A percentile compares a stretch with the other conserved stretches of the same genome.
phyloP scores from a whole-genome alignment of 164 flowering plant genomes.

The Kingdonia uniflora region DNA sequence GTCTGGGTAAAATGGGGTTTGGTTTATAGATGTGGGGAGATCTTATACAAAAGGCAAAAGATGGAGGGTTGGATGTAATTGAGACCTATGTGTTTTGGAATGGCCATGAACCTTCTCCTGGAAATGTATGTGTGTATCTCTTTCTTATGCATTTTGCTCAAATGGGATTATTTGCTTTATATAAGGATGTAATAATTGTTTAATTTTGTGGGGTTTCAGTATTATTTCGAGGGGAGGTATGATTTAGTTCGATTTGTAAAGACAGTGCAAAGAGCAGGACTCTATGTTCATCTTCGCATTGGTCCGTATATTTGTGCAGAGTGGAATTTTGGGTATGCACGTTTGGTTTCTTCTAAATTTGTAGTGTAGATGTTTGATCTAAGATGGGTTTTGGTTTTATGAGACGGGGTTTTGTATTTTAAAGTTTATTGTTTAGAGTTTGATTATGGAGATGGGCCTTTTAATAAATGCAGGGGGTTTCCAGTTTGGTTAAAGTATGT shows the following conservation, averaged over 20 bases:
- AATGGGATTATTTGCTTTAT: no score
- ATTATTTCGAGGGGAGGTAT: slow-evolving; percentile 61
- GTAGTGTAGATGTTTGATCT: no score
- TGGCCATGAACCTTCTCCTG: slow-evolving; percentile 66
- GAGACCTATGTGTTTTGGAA: slow-evolving; percentile 85
- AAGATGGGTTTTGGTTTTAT: neutral
- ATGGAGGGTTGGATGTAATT: slow-evolving; percentile 73
- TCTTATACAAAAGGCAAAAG: slow-evolving; percentile 67
- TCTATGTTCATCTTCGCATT: slow-evolving; percentile 66
- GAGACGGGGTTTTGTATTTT: slow-evolving; percentile 1
- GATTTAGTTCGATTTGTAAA: slow-evolving; percentile 68
- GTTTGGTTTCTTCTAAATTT: neutral
- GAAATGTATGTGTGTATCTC: slow-evolving; percentile 30
- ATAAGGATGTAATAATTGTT: no score
- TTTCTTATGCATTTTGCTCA: neutral
- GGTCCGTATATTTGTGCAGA: slow-evolving; percentile 93
- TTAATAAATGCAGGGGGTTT: slow-evolving; percentile 52
- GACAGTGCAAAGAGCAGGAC: slow-evolving; percentile 55
- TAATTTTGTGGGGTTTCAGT: slow-evolving; percentile 23
- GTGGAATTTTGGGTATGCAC: slow-evolving; percentile 80
- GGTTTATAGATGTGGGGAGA: slow-evolving; percentile 78
- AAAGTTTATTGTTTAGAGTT: neutral
- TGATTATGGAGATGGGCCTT: slow-evolving; percentile 1
- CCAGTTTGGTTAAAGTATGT: slow-evolving; percentile 92
- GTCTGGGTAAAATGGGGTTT: slow-evolving; percentile 9